These are phyloP conservation scores for Syncephalastrum racemosum DNA, from an alignment of 371 early-diverging fungal genomes.

Conservation along the genomic window DNA sequence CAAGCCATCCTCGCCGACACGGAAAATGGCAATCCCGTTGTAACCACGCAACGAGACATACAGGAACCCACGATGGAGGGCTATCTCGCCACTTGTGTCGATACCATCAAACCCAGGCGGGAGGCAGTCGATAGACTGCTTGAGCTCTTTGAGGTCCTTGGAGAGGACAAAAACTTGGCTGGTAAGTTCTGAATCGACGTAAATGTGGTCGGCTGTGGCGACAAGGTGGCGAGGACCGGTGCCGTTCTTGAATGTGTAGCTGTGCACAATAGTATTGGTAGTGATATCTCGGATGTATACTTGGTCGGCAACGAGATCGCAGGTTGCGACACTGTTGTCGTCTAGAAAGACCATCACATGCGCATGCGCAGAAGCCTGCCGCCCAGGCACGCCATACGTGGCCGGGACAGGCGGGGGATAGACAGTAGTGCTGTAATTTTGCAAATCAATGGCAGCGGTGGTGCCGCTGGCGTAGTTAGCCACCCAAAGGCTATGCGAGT, in stretches of 20 bases:
- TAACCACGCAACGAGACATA: slow-evolving; percentile 44
- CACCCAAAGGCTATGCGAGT: slow-evolving; percentile 22
- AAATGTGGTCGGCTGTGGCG: slow-evolving; percentile 32
- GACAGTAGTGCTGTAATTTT: slow-evolving; percentile 9
- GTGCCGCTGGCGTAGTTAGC: slow-evolving; percentile 44
- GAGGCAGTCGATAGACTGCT: slow-evolving; percentile 22
- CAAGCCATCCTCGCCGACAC: slow-evolving; percentile 34
- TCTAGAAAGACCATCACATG: slow-evolving; percentile 33
- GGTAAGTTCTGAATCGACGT: slow-evolving; percentile 38
- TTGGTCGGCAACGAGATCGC: slow-evolving; percentile 32
- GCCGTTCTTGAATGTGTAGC: slow-evolving; percentile 35
- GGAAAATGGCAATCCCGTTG: slow-evolving; percentile 34
- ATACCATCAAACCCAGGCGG: slow-evolving; percentile 25
- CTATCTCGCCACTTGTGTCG: slow-evolving; percentile 36
- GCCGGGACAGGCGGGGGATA: background rate
- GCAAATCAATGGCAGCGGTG: slow-evolving; percentile 14
- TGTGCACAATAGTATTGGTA: slow-evolving; percentile 15
- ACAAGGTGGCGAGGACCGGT: slow-evolving; percentile 46
- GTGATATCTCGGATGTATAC: too few species aligned
- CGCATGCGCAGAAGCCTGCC: slow-evolving; percentile 45
- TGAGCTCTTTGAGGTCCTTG: slow-evolving; percentile 32
- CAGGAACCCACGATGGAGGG: slow-evolving; percentile 32
- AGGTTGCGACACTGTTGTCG: slow-evolving; percentile 9
- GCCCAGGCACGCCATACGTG: slow-evolving; percentile 27
- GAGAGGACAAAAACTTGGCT: slow-evolving; percentile 36